Evolutionary conservation across 768 basidiomycete genomes (phyloP).

Genomic region (Candolleomyces aberdarensis): DNA sequence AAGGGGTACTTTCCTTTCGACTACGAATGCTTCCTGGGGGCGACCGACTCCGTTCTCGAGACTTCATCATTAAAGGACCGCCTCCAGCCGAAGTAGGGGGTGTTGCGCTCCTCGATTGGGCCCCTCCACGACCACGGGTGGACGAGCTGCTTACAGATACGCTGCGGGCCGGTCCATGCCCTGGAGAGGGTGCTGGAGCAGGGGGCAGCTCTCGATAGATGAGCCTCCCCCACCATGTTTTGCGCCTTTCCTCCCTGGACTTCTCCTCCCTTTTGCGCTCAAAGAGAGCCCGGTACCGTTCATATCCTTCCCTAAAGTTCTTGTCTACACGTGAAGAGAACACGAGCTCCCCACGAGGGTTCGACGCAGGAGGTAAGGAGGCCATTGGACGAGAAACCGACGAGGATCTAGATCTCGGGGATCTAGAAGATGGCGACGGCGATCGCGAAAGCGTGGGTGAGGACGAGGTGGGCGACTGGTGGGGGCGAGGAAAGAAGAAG

Average conservation of each 20-base stretch:
- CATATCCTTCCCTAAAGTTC: conserved; percentile 85
- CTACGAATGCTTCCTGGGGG: conserved; percentile 13
- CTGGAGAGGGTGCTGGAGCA: conserved; percentile 13
- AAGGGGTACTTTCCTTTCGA: conserved; percentile 4
- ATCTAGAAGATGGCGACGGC: conserved; percentile 29
- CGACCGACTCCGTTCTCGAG: conserved; percentile 25
- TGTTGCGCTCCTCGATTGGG: conserved; percentile 31
- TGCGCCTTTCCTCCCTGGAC: conserved; percentile 34
- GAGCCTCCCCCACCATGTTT: conserved; percentile 30
- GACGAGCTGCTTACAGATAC: conserved; percentile 23
- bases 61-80: conserved; percentile 22
- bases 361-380: conserved; percentile 84
- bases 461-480: conserved; percentile 19
- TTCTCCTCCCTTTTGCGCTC: conserved; percentile 73
- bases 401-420: conserved; percentile 29
- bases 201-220: conserved; percentile 19
- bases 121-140: conserved; percentile 14
- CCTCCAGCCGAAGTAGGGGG: conserved; percentile 25
- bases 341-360: conserved; percentile 94
- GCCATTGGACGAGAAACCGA: conserved; percentile 55
- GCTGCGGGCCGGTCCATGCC: conserved; percentile 3
- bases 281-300: conserved; percentile 85
- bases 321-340: conserved; percentile 87
- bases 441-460: conserved; percentile 34
- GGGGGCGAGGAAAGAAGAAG: conserved; percentile 54